Base-by-base conservation (phyloP, 108 stramenopile species). In the Cyclotella atomus region DNA sequence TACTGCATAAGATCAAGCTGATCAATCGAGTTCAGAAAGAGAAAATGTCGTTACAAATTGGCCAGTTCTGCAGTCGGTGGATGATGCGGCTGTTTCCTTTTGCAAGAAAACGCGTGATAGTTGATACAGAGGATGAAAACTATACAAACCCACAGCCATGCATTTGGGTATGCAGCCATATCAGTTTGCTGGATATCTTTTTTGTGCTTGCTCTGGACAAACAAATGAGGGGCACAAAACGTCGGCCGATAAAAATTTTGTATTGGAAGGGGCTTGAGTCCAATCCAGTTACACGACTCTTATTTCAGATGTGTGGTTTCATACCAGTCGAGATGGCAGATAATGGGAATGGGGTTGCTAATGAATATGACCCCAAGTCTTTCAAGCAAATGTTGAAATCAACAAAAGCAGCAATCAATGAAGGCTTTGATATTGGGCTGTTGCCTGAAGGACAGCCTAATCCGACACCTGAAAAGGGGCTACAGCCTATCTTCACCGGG, bases 121-220 rank as follows among this genome's bases (percentile, higher is more conserved):
- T 75, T 25, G 61, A 83, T 36, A 73, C 46, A 43, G 70, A 75
- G 59, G 74, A 83, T 33, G 68, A 70, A 49, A 54, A 71, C 34
- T 66, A 59, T 50, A 62, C 38, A 20, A 75, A 75, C 67, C 85
- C 88, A 7, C 76, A 86, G 66, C 91, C 92, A 28, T 67, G 68
- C 23, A 83, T 95, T 28, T 95, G 95, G 95, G 95, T 92, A 3
- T 92, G 91, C 67, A 95, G 93, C 65, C 95, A 95, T 63, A 84
- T 83, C 10, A 84, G 84, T 59, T 69, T 90, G 66, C 74, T 95
- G 59, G 95, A 95, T 76, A 68, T 95, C 63, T 95, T 95, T 68
- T 79, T 93, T 44, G 67, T 95, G 15, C 71, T 95, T 52, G 95
- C 92, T 3, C 50, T 80, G 47, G 89, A 92, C 63, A 65, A 74